phyloP scores from a whole-genome alignment of 306 rosid genomes.

The Pterocarpus santalinus region DNA sequence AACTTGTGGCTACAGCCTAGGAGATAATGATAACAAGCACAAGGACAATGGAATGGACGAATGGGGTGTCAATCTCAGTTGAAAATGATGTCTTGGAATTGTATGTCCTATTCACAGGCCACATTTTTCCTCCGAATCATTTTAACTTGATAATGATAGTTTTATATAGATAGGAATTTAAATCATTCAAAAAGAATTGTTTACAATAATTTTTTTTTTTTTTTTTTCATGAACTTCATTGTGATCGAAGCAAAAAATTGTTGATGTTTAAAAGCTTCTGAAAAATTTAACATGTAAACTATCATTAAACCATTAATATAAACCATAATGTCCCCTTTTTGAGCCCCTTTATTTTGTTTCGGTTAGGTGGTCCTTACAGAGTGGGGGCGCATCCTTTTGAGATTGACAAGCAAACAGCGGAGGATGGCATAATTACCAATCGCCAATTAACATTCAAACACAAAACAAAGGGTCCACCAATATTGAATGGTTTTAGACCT shows the following conservation, averaged over 20 bases:
- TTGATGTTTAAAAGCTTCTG: background rate
- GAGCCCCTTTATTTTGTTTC: background rate
- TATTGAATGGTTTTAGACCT: background rate
- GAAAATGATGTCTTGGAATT: slow-evolving; percentile 14
- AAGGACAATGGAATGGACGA: background rate
- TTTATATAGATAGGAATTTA: background rate
- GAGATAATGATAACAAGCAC: slow-evolving; percentile 13
- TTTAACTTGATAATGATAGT: background rate
- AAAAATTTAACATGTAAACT: background rate
- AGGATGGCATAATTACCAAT: slow-evolving; percentile 24
- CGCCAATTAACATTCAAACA: slow-evolving; percentile 19
- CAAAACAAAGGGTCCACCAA: slow-evolving; percentile 15
- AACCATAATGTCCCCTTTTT: background rate
- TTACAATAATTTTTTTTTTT: background rate
- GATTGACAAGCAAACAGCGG: slow-evolving; percentile 28
- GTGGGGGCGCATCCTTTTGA: slow-evolving; percentile 7
- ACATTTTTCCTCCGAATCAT: background rate
- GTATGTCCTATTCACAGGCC: background rate
- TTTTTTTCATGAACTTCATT: background rate
- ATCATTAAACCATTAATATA: background rate
- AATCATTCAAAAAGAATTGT: background rate
- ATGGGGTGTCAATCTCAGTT: background rate
- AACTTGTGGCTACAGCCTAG: slow-evolving; percentile 28
- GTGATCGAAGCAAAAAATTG: background rate
- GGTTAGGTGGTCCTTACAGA: slow-evolving; percentile 35